Conservation (phyloP, 352 stramenopile species). For the Pythium apleroticum region DNA sequence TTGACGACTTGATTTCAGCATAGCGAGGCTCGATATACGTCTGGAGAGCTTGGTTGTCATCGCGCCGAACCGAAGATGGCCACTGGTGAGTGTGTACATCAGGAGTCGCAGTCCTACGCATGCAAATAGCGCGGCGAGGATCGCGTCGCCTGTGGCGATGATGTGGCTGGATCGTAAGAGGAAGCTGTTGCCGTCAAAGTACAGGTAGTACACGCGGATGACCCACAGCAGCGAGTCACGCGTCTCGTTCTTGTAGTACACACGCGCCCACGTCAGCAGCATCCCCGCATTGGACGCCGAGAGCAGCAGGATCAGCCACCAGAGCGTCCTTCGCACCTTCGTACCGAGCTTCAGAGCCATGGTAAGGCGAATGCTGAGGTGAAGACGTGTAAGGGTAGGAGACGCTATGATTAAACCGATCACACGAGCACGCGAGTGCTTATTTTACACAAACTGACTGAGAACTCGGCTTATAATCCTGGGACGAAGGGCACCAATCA, state of each 20-base stretch:
- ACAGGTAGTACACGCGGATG: slow-evolving; percentile 5
- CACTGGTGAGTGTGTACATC: background rate
- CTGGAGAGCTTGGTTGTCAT: too few relatives aligned
- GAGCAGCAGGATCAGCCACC: background rate
- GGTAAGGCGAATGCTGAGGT: background rate
- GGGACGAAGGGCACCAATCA: too few relatives aligned
- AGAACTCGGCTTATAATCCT: too few relatives aligned
- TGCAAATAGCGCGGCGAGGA: background rate
- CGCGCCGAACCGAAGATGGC: background rate
- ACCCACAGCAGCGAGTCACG: slow-evolving; percentile 15
- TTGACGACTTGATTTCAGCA: background rate
- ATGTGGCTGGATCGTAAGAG: background rate
- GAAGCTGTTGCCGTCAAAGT: slow-evolving; percentile 1
- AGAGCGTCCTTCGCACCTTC: background rate
- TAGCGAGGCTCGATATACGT: background rate
- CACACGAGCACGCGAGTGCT: too few relatives aligned
- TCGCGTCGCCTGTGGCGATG: slow-evolving; percentile 2
- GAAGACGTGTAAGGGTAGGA: too few relatives aligned
- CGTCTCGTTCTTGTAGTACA: slow-evolving; percentile 8
- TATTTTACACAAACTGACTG: too few relatives aligned
- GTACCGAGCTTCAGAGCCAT: too few relatives aligned
- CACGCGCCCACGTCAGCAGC: slow-evolving; percentile 3
- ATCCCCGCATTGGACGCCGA: slow-evolving; percentile 9
- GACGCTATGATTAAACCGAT: too few relatives aligned
- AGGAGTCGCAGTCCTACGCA: slow-evolving; percentile 1